phyloP scores from a whole-genome alignment of 1,284 basidiomycete species.

The Gymnopus androsaceus region DNA sequence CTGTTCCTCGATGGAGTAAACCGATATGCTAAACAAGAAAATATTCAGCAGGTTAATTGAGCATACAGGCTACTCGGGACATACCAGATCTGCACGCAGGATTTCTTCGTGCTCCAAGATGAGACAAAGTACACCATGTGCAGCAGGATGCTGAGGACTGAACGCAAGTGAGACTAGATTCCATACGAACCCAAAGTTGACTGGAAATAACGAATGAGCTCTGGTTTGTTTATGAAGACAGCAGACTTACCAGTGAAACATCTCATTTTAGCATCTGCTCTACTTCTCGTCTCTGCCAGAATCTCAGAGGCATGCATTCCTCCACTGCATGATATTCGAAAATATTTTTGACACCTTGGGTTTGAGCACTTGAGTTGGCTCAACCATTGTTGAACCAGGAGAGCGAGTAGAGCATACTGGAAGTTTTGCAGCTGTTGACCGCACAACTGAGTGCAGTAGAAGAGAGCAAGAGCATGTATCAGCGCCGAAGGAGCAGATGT shows the following conservation, averaged over 20 bases:
- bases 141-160: slow-evolving; percentile 96
- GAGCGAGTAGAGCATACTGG: slow-evolving; percentile 8
- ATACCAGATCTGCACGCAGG: slow-evolving; percentile 84
- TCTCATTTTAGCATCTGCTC: slow-evolving; percentile 82
- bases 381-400: slow-evolving; percentile 26
- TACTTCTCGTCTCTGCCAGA: slow-evolving; percentile 71
- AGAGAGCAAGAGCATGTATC: too few species aligned
- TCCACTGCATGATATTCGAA: slow-evolving; percentile 76
- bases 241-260: slow-evolving; percentile 81
- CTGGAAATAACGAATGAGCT: slow-evolving; percentile 39
- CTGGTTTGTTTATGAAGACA: slow-evolving; percentile 14
- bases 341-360: slow-evolving; percentile 42
- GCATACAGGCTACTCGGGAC: slow-evolving; percentile 31
- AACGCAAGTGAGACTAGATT: neutral
- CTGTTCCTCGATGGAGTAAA: slow-evolving; percentile 94
- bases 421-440: slow-evolving; percentile 30
- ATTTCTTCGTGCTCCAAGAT: slow-evolving; percentile 98
- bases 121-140: slow-evolving; percentile 96
- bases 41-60: slow-evolving; percentile 1
- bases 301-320: slow-evolving; percentile 77
- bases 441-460: slow-evolving; percentile 45
- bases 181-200: slow-evolving; percentile 81
- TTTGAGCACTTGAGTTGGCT: slow-evolving; percentile 21
- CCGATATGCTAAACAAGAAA: slow-evolving; percentile 78
- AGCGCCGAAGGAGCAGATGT: too few species aligned